phyloP scores from a whole-genome alignment of 164 flowering plant species.

The Macadamia tetraphylla region DNA sequence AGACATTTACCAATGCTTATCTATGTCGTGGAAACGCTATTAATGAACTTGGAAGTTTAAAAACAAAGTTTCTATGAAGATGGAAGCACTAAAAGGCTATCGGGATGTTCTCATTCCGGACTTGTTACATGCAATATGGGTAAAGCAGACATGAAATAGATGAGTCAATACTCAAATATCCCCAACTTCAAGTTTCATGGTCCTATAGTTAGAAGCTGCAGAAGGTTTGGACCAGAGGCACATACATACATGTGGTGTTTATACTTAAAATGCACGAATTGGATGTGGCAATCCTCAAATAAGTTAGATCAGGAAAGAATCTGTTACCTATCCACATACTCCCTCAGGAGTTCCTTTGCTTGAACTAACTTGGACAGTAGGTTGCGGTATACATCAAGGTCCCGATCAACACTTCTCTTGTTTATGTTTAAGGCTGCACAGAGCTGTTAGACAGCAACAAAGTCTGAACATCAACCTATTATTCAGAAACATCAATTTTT shows the following conservation, averaged over 20 bases:
- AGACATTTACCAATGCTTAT: neutral
- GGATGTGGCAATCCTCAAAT: neutral
- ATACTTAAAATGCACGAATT: neutral
- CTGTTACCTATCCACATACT: slow-evolving; percentile 83
- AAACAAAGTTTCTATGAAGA: neutral
- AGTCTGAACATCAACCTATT: neutral
- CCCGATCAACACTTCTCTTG: slow-evolving; percentile 85
- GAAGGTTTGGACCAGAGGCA: neutral
- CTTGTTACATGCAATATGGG: neutral
- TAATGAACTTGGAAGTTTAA: neutral
- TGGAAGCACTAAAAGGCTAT: neutral
- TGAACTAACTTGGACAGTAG: slow-evolving; percentile 91
- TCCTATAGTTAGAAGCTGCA: neutral
- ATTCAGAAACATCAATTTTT: neutral
- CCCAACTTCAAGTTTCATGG: neutral
- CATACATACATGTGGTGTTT: neutral
- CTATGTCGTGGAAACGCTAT: neutral
- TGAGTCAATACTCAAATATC: neutral
- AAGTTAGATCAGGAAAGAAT: neutral
- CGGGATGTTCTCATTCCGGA: no score
- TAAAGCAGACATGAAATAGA: no score
- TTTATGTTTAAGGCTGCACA: slow-evolving; percentile 80
- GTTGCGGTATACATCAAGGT: slow-evolving; percentile 96
- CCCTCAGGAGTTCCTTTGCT: slow-evolving; percentile 88
- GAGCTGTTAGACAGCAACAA: slow-evolving; percentile 46